A percentile compares a stretch with the other conserved stretches of the same genome.
Evolutionary conservation across 2,329 filamentous ascomycete genomes (phyloP).

Genomic region (Pezicula radicicola): DNA sequence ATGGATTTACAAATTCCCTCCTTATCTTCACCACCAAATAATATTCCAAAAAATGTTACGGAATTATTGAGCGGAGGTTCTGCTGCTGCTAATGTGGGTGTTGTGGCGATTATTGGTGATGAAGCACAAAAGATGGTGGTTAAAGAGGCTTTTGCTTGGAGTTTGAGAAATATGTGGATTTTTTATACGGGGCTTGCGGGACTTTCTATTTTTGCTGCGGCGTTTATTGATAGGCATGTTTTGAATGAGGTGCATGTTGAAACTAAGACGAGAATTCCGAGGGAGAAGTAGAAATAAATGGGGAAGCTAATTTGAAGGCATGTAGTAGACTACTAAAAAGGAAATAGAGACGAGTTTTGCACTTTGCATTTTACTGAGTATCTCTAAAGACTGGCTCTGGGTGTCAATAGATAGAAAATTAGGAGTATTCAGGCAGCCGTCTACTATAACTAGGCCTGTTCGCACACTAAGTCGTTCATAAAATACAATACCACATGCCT

Average conservation of each 20-base stretch:
- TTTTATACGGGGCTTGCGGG: constrained; percentile 1
- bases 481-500: too few species aligned
- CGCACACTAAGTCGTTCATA: too few species aligned
- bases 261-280: constrained; percentile 41
- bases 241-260: constrained; percentile 45
- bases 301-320: too few species aligned
- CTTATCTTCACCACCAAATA: constrained; percentile 1
- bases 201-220: constrained; percentile 31
- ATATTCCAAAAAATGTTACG: constrained; percentile 25
- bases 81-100: constrained; percentile 17
- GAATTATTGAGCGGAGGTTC: constrained; percentile 14
- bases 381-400: too few species aligned
- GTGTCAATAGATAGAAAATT: too few species aligned
- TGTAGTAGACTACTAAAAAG: too few species aligned
- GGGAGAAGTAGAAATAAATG: not conserved
- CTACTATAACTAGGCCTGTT: too few species aligned
- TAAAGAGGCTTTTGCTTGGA: constrained; percentile 1
- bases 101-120: constrained; percentile 32
- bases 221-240: constrained; percentile 37
- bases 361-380: too few species aligned
- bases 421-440: too few species aligned
- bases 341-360: too few species aligned
- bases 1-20: constrained; percentile 31
- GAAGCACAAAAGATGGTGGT: not conserved
- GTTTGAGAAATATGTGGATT: constrained; percentile 5